Percentiles rank a stretch among this genome's conserved stretches.
phyloP scores from a whole-genome alignment of 495 filamentous ascomycete species.

The Talaromyces wortmannii region DNA sequence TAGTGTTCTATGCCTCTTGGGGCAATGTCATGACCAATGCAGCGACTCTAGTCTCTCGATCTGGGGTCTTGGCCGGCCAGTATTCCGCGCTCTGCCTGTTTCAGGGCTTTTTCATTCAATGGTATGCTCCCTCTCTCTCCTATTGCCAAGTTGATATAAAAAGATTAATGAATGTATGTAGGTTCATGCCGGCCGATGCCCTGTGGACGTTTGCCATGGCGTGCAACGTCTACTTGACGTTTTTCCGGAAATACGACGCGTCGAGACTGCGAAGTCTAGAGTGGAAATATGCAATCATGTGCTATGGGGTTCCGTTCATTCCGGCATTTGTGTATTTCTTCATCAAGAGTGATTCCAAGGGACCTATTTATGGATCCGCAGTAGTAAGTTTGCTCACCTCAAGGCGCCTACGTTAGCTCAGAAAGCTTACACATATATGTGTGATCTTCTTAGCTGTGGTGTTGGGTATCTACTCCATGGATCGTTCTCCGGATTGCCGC shows the following conservation, averaged over 20 bases:
- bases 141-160: neutral
- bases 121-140: slow-evolving; percentile 32
- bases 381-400: slow-evolving; percentile 29
- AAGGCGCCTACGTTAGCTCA: too few relatives aligned
- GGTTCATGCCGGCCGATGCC: slow-evolving; percentile 72
- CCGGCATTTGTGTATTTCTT: slow-evolving; percentile 65
- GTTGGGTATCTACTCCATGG: slow-evolving; percentile 67
- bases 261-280: slow-evolving; percentile 62
- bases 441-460: slow-evolving; percentile 55
- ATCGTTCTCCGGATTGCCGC: slow-evolving; percentile 67
- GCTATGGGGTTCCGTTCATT: slow-evolving; percentile 72
- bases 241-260: slow-evolving; percentile 70
- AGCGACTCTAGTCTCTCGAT: slow-evolving; percentile 65
- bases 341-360: slow-evolving; percentile 37
- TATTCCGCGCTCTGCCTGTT: slow-evolving; percentile 59
- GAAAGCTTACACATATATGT: too few relatives aligned
- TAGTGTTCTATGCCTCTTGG: slow-evolving; percentile 80
- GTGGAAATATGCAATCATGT: slow-evolving; percentile 60
- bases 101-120: slow-evolving; percentile 69
- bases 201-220: slow-evolving; percentile 83
- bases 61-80: slow-evolving; percentile 35
- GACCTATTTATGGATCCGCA: slow-evolving; percentile 68
- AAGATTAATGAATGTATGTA: slow-evolving; percentile 21
- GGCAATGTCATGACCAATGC: slow-evolving; percentile 79
- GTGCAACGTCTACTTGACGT: slow-evolving; percentile 79